A percentile compares a stretch with the other conserved stretches of the same genome.
These are phyloP conservation scores for Persicaria maculosa DNA, from an alignment of 148 eudicot genomes.

Conservation along the genomic window DNA sequence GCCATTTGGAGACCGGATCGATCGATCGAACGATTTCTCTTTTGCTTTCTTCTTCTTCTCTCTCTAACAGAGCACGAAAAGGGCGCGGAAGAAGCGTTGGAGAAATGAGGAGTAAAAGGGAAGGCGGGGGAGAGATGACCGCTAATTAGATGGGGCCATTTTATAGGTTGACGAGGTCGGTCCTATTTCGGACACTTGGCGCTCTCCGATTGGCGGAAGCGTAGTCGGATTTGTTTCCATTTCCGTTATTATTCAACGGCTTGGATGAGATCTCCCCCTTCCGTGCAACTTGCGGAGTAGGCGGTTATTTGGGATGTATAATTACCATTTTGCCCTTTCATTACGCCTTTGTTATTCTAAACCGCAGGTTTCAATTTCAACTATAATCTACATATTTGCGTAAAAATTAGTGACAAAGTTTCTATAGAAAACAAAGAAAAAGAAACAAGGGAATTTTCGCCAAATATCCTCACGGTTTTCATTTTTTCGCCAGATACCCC, in stretches of 20 bases:
- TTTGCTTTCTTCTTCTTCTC: neutral
- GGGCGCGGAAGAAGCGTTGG: constrained; percentile 10
- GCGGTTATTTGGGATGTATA: neutral
- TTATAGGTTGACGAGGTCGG: constrained; percentile 7
- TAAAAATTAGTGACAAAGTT: too few species aligned
- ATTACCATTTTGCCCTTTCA: neutral
- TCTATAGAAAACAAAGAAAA: too few species aligned
- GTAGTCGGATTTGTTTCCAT: constrained; percentile 1
- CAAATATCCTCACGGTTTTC: too few species aligned
- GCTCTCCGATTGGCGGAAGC: neutral
- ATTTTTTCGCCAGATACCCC: too few species aligned
- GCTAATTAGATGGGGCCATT: neutral
- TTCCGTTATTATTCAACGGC: constrained; percentile 9
- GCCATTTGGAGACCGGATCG: constrained; percentile 8
- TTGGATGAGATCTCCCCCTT: neutral
- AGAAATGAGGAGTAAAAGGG: neutral
- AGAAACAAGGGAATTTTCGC: too few species aligned
- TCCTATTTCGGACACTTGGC: neutral
- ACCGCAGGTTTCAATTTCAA: too few species aligned
- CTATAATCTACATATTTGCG: too few species aligned
- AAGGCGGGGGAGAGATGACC: neutral
- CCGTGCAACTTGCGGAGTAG: constrained; percentile 8
- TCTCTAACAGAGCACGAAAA: constrained; percentile 3
- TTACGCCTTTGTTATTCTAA: too few species aligned
- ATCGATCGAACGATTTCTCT: constrained; percentile 6